Conservation (phyloP, 768 basidiomycete genomes). For the Wakefieldia striispora region DNA sequence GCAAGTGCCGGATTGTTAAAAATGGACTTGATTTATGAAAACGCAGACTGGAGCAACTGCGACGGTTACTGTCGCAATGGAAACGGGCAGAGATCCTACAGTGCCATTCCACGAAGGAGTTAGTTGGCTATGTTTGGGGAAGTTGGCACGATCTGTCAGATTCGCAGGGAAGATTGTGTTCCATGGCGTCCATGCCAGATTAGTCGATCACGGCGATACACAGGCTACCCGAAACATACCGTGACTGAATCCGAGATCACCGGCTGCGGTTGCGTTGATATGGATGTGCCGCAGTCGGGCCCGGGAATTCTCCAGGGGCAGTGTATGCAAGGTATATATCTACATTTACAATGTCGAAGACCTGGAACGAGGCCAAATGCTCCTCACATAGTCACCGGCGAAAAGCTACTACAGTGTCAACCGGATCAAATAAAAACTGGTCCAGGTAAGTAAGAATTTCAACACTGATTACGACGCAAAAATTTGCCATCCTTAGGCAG, state of each 20-base stretch:
- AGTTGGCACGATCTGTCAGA: conserved; percentile 60
- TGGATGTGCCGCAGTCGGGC: conserved; percentile 61
- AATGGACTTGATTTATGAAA: conserved; percentile 39
- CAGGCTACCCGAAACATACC: conserved; percentile 36
- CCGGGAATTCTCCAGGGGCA: conserved; percentile 59
- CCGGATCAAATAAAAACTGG: no score
- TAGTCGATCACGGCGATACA: background rate
- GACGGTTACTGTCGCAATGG: conserved; percentile 36
- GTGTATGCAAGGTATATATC: conserved; percentile 44
- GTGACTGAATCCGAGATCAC: conserved; percentile 67
- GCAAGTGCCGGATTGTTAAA: conserved; percentile 36
- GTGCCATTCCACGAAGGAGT: conserved; percentile 37
- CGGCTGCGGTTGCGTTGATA: conserved; percentile 67
- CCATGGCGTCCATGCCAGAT: conserved; percentile 29
- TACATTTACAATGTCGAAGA: background rate
- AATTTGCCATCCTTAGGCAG: no score
- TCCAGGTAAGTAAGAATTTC: no score
- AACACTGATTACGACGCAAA: no score
- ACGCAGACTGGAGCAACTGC: conserved; percentile 38
- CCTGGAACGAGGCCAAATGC: no score
- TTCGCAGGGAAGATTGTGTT: conserved; percentile 51
- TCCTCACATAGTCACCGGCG: no score
- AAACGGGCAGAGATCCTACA: conserved; percentile 42
- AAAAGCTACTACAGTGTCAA: no score
- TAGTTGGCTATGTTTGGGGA: conserved; percentile 37